Percentiles rank a stretch among this genome's conserved stretches.
Conservation (phyloP, 2,329 filamentous ascomycete genomes). For the Fusarium denticulatum region DNA sequence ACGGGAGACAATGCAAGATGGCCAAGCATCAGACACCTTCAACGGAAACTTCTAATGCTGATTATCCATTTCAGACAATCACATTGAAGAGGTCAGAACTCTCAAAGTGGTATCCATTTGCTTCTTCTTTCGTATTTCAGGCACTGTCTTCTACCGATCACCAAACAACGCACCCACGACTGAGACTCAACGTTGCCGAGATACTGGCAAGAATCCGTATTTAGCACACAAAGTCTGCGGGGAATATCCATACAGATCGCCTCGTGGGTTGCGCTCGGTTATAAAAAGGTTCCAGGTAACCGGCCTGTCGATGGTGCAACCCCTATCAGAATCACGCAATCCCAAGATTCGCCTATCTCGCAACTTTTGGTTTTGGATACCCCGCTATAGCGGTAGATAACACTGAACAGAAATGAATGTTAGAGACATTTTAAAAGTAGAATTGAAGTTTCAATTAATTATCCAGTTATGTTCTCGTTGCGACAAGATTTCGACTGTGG, state of each 20-base stretch:
- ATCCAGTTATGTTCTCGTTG: too few species aligned
- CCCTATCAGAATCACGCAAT: constrained; percentile 40
- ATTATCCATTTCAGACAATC: too few species aligned
- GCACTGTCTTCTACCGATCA: neutral
- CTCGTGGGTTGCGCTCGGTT: neutral
- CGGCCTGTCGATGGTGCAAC: constrained; percentile 38
- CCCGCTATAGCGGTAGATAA: neutral
- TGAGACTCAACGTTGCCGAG: neutral
- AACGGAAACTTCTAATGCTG: too few species aligned
- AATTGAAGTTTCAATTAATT: too few species aligned
- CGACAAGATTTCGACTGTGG: rapidly evolving
- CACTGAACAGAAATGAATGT: too few species aligned
- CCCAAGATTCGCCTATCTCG: neutral
- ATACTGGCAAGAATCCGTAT: neutral
- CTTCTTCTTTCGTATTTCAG: neutral
- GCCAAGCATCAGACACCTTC: too few species aligned
- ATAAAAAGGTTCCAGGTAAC: constrained; percentile 1
- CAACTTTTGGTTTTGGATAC: neutral
- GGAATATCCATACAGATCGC: neutral
- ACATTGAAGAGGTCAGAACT: rapidly evolving
- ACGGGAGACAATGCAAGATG: neutral
- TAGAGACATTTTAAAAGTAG: too few species aligned
- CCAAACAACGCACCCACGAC: neutral
- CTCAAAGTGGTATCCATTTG: too few species aligned
- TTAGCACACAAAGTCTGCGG: neutral